Evolutionary conservation across 1,284 basidiomycete species (phyloP), one percentile per base, ranked within the genome.

Genomic region (Hortiboletus rubellus): DNA sequence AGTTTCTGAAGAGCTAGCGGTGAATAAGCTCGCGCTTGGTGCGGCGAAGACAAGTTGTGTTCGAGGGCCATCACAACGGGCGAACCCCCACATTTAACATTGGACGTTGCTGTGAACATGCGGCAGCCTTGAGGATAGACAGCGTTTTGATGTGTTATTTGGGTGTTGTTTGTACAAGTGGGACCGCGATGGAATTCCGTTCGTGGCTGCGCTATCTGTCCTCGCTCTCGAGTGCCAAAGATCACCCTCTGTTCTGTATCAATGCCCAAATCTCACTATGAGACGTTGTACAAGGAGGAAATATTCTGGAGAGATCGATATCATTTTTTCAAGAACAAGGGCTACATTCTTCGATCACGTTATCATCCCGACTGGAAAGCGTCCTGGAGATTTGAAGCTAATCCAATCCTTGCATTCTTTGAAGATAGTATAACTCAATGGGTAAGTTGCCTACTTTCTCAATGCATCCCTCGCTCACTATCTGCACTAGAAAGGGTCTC

Each of bases 251-350:
- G 18, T 18, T 18, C 18, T 18, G 18, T 18, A 18, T 18, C 18
- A 18, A 18, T 18, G 18, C 18, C 18, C 18, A 18, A 18, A 18
- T 18, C 18, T 18, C 18, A 18, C 18, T 18, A 18, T 18, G 46
- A 46, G 31, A 46, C 3, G 5, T 17, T 46, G 18, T 17, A 17
- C 2, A 5, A 43, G 2, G 6, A 14, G 0, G 58, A 42, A 12
- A 40, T 59, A 0, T 60, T 58, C 9, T 59, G 57, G 58, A 33
- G 52, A 18, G 53, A 59, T 1, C 60, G 52, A 24, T 61, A 38
- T 2, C 3, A 61, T 0, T 57, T 59, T 31, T 60, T 61, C 24
- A 41, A n/a, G 6, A 34, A 11, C 0, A 60, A 57, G 14, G 22
- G 42, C 0, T 59, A 61, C 31, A 49, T 36, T 0, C 59, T 61